Conservation (phyloP, 495 filamentous ascomycete genomes). For the Tetracladium setigerum region DNA sequence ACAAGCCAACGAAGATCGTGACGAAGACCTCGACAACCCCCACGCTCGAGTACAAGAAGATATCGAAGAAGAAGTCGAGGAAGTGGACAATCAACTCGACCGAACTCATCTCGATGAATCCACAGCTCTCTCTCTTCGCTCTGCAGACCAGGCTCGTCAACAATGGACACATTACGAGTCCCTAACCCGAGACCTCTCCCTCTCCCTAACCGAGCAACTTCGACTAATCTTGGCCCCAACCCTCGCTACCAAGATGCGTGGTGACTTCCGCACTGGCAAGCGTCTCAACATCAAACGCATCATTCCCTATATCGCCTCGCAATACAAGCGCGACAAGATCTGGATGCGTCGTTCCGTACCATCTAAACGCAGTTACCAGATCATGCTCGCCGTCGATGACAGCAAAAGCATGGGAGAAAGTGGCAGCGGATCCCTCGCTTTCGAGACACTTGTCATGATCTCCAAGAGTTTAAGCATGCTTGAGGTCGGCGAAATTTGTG, state of each 20-base stretch:
- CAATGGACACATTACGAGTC: slow-evolving; percentile 83
- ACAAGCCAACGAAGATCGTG: slow-evolving; percentile 19
- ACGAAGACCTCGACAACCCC: slow-evolving; percentile 21
- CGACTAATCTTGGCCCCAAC: slow-evolving; percentile 93
- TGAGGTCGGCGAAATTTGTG: slow-evolving; percentile 83
- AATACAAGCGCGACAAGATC: slow-evolving; percentile 98
- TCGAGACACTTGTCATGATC: slow-evolving; percentile 87
- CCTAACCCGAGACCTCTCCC: slow-evolving; percentile 75
- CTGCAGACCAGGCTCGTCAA: slow-evolving; percentile 55
- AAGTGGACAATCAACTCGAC: slow-evolving; percentile 67
- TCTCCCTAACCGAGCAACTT: slow-evolving; percentile 84
- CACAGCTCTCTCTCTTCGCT: slow-evolving; percentile 23
- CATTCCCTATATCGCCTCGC: slow-evolving; percentile 95
- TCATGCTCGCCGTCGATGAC: slow-evolving; percentile 95
- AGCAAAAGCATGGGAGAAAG: slow-evolving; percentile 83
- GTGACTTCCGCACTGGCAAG: slow-evolving; percentile 95
- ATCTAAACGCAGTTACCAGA: slow-evolving; percentile 89
- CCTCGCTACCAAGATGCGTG: slow-evolving; percentile 89
- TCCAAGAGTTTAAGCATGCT: slow-evolving; percentile 79
- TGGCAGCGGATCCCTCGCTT: slow-evolving; percentile 61
- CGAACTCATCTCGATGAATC: slow-evolving; percentile 56
- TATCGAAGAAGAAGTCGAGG: slow-evolving; percentile 53
- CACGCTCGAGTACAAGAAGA: slow-evolving; percentile 13
- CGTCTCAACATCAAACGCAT: slow-evolving; percentile 98
- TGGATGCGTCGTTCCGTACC: slow-evolving; percentile 95